Evolutionary conservation across 2,329 filamentous ascomycete species (phyloP).

Genomic region (Fusarium agapanthi): DNA sequence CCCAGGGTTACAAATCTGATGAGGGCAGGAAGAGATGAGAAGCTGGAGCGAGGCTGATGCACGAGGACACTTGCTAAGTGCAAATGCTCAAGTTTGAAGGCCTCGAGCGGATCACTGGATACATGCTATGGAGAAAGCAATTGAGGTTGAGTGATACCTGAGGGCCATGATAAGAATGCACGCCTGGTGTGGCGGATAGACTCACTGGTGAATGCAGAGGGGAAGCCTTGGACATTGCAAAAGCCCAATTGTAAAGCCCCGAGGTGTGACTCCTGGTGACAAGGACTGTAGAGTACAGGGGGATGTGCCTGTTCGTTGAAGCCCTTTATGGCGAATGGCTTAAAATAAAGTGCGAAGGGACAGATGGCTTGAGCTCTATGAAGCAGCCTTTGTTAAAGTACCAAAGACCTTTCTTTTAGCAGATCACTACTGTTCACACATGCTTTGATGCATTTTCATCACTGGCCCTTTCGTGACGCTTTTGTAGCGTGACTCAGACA

Average conservation of each 20-base stretch:
- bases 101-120: accelerated
- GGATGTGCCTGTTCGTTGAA: background rate
- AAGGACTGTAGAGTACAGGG: background rate
- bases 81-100: background rate
- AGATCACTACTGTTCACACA: background rate
- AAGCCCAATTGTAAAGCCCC: background rate
- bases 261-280: background rate
- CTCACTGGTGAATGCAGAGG: background rate
- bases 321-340: background rate
- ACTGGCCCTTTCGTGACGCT: background rate
- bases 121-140: accelerated
- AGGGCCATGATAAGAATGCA: accelerated
- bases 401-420: background rate
- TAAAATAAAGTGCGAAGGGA: accelerated
- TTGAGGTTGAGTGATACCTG: background rate
- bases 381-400: background rate
- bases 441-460: background rate
- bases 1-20: background rate
- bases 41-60: background rate
- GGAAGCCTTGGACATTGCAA: accelerated
- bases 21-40: background rate
- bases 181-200: background rate
- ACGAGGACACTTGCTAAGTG: background rate
- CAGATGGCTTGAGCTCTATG: background rate
- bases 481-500: background rate